Evolutionary conservation across 345 rosid genomes (phyloP), one percentile per base, ranked within the genome.

Genomic region (Lagerstroemia speciosa): DNA sequence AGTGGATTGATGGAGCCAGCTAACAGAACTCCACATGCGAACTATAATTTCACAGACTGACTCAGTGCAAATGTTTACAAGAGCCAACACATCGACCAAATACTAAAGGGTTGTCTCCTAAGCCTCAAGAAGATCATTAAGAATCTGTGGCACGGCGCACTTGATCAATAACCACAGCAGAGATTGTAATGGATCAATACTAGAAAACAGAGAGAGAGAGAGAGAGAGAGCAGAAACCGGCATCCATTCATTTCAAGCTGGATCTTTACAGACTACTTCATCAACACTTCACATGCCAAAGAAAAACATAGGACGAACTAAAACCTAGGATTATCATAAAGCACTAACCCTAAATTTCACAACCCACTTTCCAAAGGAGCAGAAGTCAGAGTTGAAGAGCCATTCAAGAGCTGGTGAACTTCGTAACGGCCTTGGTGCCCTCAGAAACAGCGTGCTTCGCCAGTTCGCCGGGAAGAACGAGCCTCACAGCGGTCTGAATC

Each of bases 381-480:
- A n/a, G n/a, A 40, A 52, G 36, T 58, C 22, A 30, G 30, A 10
- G 29, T n/a, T 1, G 27, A 11, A n/a, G 36, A 33, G 17, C 1
- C 4, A 9, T 69, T 77, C 65, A 82, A 63, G 83, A 73, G 17
- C 83, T 79, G 3, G 85, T 82, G 41, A 82, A 82, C 65, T 82
- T 82, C 0, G 83, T 82, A 0, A 82, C 85, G 2, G 85, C 85
- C 72, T 77, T 77, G n/a, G 80, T 77, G 22, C 80, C 77, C 70
- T 77, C 80, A 57, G 80, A 77, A 31, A 77, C 80, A n/a, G 80
- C 80, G 38, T 77, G 80, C 80, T 77, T 77, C 15, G 80, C 77
- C 43, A 77, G 52, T 66, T 77, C 80, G 55, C 80, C 80, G 16
- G 80, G 80, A 55, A 77, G 80, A 6, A 77, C 80, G 31, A 77